Conservation (phyloP, 306 rosid genomes). For the Alnus glutinosa region DNA sequence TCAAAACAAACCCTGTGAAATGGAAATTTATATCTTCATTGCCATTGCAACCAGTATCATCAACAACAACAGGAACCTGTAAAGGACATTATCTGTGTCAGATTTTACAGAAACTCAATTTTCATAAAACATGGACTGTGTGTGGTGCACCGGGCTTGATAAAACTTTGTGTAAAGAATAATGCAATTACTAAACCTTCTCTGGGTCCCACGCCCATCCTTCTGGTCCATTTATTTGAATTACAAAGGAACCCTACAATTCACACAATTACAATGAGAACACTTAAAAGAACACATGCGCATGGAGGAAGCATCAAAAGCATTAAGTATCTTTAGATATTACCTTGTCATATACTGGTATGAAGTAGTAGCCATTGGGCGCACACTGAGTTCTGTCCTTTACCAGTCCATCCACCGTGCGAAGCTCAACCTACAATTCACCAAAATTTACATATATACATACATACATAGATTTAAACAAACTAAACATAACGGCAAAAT, state of each 20-base stretch:
- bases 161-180: background rate
- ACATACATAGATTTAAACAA: background rate
- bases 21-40: slow-evolving; percentile 88
- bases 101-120: slow-evolving; percentile 21
- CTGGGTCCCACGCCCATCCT: slow-evolving; percentile 97
- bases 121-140: slow-evolving; percentile 12
- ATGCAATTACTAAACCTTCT: slow-evolving; percentile 55
- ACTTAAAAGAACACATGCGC: slow-evolving; percentile 11
- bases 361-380: slow-evolving; percentile 98
- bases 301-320: background rate
- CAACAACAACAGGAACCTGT: slow-evolving; percentile 86
- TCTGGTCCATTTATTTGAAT: slow-evolving; percentile 85
- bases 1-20: slow-evolving; percentile 77
- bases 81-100: slow-evolving; percentile 12
- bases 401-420: slow-evolving; percentile 88
- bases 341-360: slow-evolving; percentile 99
- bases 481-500: background rate
- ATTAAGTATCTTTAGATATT: slow-evolving; percentile 12
- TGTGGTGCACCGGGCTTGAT: background rate
- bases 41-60: slow-evolving; percentile 83
- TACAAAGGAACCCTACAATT: slow-evolving; percentile 80
- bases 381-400: slow-evolving; percentile 94
- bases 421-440: slow-evolving; percentile 79
- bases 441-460: background rate
- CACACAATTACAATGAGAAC: slow-evolving; percentile 35